Conservation (phyloP, 345 rosid genomes). For the Psidium guajava region DNA sequence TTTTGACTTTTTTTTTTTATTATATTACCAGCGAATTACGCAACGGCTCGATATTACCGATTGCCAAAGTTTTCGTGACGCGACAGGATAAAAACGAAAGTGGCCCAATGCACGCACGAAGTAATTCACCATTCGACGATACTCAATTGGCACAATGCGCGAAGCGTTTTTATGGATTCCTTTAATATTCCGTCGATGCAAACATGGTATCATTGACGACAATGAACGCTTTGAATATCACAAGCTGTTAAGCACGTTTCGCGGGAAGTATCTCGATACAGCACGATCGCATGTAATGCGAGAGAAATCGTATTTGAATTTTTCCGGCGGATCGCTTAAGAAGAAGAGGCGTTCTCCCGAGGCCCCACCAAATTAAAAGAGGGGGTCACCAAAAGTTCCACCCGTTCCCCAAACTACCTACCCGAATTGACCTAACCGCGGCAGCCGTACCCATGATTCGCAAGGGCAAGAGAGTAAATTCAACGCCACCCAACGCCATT, state of each 20-base stretch:
- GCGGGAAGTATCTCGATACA: neutral
- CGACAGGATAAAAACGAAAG: neutral
- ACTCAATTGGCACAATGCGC: rapidly evolving
- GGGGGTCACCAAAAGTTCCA: neutral
- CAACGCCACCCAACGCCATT: neutral
- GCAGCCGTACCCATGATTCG: neutral
- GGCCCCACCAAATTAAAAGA: neutral
- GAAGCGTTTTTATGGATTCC: rapidly evolving
- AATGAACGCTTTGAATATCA: neutral
- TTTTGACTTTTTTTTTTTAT: neutral
- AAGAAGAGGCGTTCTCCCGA: neutral
- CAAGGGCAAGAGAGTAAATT: neutral
- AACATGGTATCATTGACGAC: rapidly evolving
- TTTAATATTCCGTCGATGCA: rapidly evolving
- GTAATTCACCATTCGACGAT: neutral
- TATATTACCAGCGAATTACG: neutral
- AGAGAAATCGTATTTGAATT: neutral
- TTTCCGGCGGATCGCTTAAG: neutral
- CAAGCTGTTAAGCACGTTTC: no score
- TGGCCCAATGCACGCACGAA: rapidly evolving
- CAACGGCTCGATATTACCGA: rapidly evolving
- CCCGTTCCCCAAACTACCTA: neutral
- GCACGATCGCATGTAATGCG: neutral
- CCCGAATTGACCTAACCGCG: neutral
- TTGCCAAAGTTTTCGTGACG: no score